Evolutionary conservation across 129 eudicot genomes (phyloP), one percentile per base, ranked within the genome.

Genomic region (Apium graveolens): DNA sequence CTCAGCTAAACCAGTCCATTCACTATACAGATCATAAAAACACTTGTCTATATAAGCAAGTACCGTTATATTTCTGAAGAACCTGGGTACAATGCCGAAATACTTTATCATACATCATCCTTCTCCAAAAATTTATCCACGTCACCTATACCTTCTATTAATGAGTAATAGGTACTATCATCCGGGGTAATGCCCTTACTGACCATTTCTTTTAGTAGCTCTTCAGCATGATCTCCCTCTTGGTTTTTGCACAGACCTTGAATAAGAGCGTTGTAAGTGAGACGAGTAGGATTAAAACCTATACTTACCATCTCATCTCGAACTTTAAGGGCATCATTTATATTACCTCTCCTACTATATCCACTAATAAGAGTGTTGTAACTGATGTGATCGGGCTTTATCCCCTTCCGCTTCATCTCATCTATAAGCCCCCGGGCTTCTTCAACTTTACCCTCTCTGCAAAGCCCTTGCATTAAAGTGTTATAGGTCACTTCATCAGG

Each of bases 401-500:
- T 88, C 79, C 93, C 97, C 81, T 86, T 82, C 70, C 70, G 76
- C 75, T 82, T 88, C 97, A 92, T 92, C 84, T 88, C 90, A 39
- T 85, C 85, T 46, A 90, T 82, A 85, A 90, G 81, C 79, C 5
- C 45, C 41, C 81, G 69, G 39, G 96, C 96, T 82, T 87, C 93
- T 83, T 88, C 91, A 79, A 90, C 89, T 63, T 71, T 82, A 29
- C 96, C 91, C 37, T 82, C 86, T 79, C 85, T 86, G 75, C 93
- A 90, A 74, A 78, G 77, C 39, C 96, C 97, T 13, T 90, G 93
- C 91, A 90, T 90, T 49, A 90, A 34, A 24, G 91, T 86, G 82
- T 92, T 92, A 81, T 85, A 92, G 6, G 97, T 90, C 62, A 92
- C 93, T 76, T 85, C 96, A 88, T 92, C 96, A 42, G 96, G 91